These are phyloP conservation scores for Arthrobotrys sinensis DNA, from an alignment of 2,329 filamentous ascomycete species.

Conservation along the genomic window DNA sequence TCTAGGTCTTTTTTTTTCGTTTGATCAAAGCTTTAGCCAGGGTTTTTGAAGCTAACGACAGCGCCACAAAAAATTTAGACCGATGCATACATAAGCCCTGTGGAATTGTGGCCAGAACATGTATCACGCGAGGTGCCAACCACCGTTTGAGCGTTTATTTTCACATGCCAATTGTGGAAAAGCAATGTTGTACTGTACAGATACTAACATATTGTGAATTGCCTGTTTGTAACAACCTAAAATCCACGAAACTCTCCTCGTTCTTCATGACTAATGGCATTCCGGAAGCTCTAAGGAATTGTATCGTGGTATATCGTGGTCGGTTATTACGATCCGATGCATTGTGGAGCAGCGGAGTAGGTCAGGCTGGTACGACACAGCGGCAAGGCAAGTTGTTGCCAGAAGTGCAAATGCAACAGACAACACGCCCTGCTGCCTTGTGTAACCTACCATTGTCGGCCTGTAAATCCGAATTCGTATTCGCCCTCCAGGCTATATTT, in stretches of 20 bases:
- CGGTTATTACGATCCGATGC: not conserved
- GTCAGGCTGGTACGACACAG: too few species aligned
- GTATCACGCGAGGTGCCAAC: conserved; percentile 23
- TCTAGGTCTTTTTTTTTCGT: conserved; percentile 29
- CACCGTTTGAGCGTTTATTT: conserved; percentile 15
- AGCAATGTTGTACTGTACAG: not conserved
- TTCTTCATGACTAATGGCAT: conserved; percentile 11
- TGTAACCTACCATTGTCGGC: conserved; percentile 14
- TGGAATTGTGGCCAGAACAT: conserved; percentile 31
- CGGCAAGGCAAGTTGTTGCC: not conserved
- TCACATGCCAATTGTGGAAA: conserved; percentile 40
- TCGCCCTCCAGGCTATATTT: not conserved
- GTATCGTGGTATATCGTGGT: conserved; percentile 7
- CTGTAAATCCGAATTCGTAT: not conserved
- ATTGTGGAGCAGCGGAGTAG: not conserved
- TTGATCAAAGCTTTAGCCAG: not conserved
- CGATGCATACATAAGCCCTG: conserved; percentile 13
- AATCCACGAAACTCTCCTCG: conserved; percentile 1
- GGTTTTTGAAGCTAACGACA: not conserved
- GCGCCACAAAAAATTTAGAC: conserved; percentile 38
- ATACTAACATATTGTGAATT: conserved; percentile 16
- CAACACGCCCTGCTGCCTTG: conserved; percentile 5
- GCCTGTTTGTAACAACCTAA: conserved; percentile 2
- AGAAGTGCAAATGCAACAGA: conserved; percentile 5
- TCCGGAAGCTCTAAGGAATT: not conserved